These are phyloP conservation scores for Tylopilus sp. DNA, from an alignment of 768 basidiomycete genomes.

Conservation along the genomic window DNA sequence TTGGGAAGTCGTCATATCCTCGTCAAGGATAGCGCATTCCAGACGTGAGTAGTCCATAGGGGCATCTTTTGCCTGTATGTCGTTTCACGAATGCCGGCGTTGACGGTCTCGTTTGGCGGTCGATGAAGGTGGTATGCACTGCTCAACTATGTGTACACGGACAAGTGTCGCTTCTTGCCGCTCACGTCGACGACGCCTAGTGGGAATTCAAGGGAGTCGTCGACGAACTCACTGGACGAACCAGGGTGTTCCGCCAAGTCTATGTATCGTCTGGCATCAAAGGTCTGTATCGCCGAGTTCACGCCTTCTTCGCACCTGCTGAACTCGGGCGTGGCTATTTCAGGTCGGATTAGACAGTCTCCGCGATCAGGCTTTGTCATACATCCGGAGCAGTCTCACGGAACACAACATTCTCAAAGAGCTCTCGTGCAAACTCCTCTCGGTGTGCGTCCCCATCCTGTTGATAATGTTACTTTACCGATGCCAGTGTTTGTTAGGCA, in stretches of 20 bases:
- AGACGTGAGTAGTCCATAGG: neutral
- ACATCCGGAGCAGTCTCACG: conserved; percentile 13
- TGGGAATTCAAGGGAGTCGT: neutral
- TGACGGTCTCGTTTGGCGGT: too few species aligned
- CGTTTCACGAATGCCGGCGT: too few species aligned
- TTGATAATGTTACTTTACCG: neutral
- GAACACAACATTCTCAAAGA: conserved; percentile 26
- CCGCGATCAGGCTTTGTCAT: conserved; percentile 12
- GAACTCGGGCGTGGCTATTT: too few species aligned
- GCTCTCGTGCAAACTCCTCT: conserved; percentile 15
- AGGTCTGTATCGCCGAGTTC: conserved; percentile 23
- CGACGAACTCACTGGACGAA: conserved; percentile 5
- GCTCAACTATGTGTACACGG: conserved; percentile 39
- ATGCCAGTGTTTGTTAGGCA: neutral
- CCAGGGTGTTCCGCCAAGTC: conserved; percentile 40
- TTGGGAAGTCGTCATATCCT: conserved; percentile 24
- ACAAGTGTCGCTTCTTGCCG: conserved; percentile 30
- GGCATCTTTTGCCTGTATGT: too few species aligned
- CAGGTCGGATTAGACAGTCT: conserved; percentile 22
- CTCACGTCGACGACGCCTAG: conserved; percentile 18
- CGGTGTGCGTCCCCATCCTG: conserved; percentile 2
- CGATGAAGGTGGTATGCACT: conserved; percentile 36
- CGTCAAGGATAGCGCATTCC: conserved; percentile 21
- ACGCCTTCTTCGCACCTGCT: too few species aligned
- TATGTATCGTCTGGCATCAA: conserved; percentile 41